These are phyloP conservation scores for Cyclotella sp. DNA, from an alignment of 108 stramenopile genomes.

Conservation along the genomic window DNA sequence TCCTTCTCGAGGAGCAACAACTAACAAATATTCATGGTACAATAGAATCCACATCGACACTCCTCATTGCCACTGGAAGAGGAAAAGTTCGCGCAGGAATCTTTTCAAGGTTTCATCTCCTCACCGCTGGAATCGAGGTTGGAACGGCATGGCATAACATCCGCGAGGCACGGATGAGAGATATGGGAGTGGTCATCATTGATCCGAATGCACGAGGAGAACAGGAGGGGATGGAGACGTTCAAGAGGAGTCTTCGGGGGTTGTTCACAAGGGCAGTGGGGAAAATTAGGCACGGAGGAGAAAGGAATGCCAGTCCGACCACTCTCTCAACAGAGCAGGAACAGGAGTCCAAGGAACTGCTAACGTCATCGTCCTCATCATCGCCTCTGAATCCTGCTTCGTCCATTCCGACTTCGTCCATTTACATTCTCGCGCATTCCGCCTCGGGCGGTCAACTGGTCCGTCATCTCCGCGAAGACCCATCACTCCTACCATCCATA, in stretches of 20 bases:
- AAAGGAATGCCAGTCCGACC: too few species aligned
- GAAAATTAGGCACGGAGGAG: neutral
- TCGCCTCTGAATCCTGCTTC: neutral
- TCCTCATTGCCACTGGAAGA: conserved; percentile 46
- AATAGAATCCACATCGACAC: conserved; percentile 21
- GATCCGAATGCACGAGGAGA: conserved; percentile 48
- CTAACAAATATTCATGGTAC: conserved; percentile 7
- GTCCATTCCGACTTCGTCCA: conserved; percentile 14
- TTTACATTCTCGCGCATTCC: conserved; percentile 51
- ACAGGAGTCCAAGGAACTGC: neutral
- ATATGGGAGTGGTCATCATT: conserved; percentile 34
- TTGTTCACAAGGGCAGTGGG: conserved; percentile 23
- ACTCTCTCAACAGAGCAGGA: neutral
- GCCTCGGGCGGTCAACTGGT: conserved; percentile 47
- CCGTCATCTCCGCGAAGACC: conserved; percentile 47
- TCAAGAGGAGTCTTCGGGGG: conserved; percentile 31
- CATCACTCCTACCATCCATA: conserved; percentile 59
- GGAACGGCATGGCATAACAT: conserved; percentile 47
- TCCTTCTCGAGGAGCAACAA: neutral
- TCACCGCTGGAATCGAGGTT: conserved; percentile 45
- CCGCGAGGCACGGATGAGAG: conserved; percentile 35
- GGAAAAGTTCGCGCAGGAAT: conserved; percentile 51
- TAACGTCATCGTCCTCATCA: neutral
- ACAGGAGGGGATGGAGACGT: conserved; percentile 36
- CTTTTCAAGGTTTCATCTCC: conserved; percentile 40